Evolutionary conservation across 2,329 filamentous ascomycete species (phyloP).

Genomic region (Lecanicillium sp.): DNA sequence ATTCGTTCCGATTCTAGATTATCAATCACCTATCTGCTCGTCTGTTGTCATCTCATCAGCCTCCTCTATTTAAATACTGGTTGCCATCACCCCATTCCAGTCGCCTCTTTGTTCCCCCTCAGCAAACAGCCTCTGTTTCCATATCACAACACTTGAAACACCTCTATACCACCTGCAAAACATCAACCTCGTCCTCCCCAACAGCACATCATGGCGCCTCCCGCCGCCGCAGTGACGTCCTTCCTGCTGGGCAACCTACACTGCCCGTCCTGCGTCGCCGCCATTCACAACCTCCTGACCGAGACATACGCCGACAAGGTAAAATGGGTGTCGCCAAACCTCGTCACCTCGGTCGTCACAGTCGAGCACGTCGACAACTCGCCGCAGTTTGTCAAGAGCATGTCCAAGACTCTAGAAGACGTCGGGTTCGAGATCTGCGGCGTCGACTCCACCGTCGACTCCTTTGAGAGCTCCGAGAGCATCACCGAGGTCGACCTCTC

Average conservation of each 20-base stretch:
- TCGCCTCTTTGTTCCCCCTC: background rate
- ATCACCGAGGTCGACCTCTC: slow-evolving; percentile 15
- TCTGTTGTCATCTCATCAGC: background rate
- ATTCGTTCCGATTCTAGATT: background rate
- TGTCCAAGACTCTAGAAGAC: slow-evolving; percentile 41
- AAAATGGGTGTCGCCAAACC: slow-evolving; percentile 59
- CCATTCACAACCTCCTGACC: slow-evolving; percentile 53
- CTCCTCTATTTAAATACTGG: background rate
- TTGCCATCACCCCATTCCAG: background rate
- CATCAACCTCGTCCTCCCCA: slow-evolving; percentile 1
- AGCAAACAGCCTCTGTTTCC: too few species aligned
- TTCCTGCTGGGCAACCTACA: slow-evolving; percentile 69
- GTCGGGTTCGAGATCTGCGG: slow-evolving; percentile 53
- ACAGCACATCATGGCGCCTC: slow-evolving; percentile 18
- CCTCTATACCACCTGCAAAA: background rate
- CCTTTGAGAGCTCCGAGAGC: slow-evolving; percentile 20
- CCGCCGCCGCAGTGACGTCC: slow-evolving; percentile 41
- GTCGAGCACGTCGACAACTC: slow-evolving; percentile 42
- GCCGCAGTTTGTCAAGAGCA: slow-evolving; percentile 33
- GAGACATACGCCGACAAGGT: slow-evolving; percentile 36
- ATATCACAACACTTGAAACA: too few species aligned
- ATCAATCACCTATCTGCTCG: background rate
- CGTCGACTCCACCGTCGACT: slow-evolving; percentile 29
- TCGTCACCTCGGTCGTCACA: slow-evolving; percentile 63
- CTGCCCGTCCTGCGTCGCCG: slow-evolving; percentile 65